phyloP scores from a whole-genome alignment of 2,329 filamentous ascomycete species.

The Cladosporium sp. region DNA sequence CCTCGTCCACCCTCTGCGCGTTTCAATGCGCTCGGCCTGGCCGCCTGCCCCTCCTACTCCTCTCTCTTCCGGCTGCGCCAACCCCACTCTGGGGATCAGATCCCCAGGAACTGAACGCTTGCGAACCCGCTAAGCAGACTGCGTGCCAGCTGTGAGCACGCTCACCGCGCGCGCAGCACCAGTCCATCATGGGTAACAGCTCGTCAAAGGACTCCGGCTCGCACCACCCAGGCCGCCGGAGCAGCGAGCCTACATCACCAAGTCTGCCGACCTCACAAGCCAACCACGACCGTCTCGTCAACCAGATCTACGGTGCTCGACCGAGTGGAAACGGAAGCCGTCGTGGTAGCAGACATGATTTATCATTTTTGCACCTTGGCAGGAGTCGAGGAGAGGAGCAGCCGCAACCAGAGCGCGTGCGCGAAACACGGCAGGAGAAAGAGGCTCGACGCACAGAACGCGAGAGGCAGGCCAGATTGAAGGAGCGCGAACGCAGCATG shows the following conservation, averaged over 20 bases:
- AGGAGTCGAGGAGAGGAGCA: constrained; percentile 42
- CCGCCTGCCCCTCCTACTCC: not conserved
- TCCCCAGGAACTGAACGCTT: constrained; percentile 1
- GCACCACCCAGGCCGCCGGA: constrained; percentile 25
- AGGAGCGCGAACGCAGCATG: constrained; percentile 87
- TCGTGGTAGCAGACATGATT: constrained; percentile 54
- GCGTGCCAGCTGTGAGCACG: not conserved
- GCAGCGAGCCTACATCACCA: constrained; percentile 16
- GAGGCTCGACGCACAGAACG: constrained; percentile 82
- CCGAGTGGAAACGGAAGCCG: constrained; percentile 31
- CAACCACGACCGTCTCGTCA: constrained; percentile 25
- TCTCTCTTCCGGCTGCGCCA: not conserved
- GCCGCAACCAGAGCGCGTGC: constrained; percentile 51
- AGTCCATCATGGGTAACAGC: constrained; percentile 43
- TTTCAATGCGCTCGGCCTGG: constrained; percentile 1
- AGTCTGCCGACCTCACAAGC: constrained; percentile 24
- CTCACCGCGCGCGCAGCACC: not conserved
- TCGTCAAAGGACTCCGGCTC: constrained; percentile 39
- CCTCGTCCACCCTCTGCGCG: not conserved
- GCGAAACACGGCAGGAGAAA: constrained; percentile 86
- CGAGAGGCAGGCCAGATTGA: constrained; percentile 68
- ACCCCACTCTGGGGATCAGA: constrained; percentile 11
- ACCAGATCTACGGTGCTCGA: constrained; percentile 43
- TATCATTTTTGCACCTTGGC: constrained; percentile 55
- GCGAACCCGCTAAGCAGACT: not conserved